These are phyloP conservation scores for Populus deltoides DNA, from an alignment of 345 rosid species.

Conservation along the genomic window DNA sequence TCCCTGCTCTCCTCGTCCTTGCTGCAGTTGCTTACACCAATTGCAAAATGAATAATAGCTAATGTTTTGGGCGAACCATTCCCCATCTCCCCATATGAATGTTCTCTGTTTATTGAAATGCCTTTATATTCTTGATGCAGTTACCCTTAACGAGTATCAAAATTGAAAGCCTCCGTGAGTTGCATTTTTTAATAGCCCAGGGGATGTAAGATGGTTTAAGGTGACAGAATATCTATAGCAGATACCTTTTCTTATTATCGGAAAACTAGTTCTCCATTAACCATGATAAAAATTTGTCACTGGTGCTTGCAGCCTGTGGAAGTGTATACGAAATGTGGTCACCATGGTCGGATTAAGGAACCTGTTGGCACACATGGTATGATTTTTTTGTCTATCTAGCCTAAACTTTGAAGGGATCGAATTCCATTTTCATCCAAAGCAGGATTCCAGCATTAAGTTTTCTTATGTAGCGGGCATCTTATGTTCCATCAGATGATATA, in stretches of 20 bases:
- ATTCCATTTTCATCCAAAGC: background rate
- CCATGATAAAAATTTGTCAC: slow-evolving; percentile 5
- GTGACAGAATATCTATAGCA: slow-evolving; percentile 29
- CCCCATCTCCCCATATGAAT: background rate
- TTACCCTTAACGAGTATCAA: slow-evolving; percentile 89
- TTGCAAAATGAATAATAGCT: background rate
- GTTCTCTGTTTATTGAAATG: background rate
- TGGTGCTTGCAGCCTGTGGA: slow-evolving; percentile 72
- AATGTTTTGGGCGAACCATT: background rate
- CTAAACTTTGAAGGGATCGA: background rate
- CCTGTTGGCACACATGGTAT: slow-evolving; percentile 95
- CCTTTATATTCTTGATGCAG: slow-evolving; percentile 39
- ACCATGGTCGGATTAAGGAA: slow-evolving; percentile 87
- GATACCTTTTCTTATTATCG: background rate
- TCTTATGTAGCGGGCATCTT: background rate
- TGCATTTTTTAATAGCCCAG: slow-evolving; percentile 91
- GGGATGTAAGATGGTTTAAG: slow-evolving; percentile 97
- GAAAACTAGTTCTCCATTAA: background rate
- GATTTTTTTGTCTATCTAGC: background rate
- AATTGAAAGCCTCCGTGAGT: slow-evolving; percentile 73
- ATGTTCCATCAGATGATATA: background rate
- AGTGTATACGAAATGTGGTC: slow-evolving; percentile 80
- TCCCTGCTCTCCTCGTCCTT: background rate
- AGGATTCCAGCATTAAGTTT: background rate
- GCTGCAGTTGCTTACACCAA: background rate